phyloP scores from a whole-genome alignment of 2,329 filamentous ascomycete genomes.

The Penicillium fuscoglaucum region DNA sequence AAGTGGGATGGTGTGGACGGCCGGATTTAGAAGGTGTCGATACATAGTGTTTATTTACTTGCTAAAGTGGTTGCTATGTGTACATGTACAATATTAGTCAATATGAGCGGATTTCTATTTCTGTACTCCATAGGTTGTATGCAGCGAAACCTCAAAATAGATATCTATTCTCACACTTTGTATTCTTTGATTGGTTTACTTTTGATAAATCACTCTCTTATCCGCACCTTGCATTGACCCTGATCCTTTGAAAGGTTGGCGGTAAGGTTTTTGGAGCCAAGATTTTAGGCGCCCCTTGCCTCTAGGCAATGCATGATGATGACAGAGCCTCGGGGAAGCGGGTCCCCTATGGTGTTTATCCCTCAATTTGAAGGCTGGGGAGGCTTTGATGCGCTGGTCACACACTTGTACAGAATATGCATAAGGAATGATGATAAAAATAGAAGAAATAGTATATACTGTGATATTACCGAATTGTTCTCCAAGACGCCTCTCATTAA shows the following conservation, averaged over 20 bases:
- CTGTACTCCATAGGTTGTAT: background rate
- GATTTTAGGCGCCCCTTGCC: constrained; percentile 5
- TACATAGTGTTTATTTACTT: background rate
- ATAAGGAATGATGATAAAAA: background rate
- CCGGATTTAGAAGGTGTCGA: background rate
- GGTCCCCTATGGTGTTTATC: background rate
- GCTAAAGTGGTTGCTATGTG: background rate
- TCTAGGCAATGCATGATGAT: background rate
- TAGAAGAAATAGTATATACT: background rate
- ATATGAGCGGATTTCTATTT: background rate
- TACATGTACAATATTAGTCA: background rate
- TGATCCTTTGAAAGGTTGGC: background rate
- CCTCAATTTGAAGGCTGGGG: background rate
- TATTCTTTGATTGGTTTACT: background rate
- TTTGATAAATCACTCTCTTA: background rate
- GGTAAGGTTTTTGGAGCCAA: background rate
- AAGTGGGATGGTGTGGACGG: background rate
- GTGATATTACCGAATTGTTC: background rate
- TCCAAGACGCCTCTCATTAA: background rate
- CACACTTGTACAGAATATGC: background rate
- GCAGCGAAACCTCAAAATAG: background rate
- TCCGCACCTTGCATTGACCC: background rate
- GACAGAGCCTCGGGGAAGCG: background rate
- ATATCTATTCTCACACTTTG: background rate
- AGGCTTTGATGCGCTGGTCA: background rate